Evolutionary conservation across 2,329 filamentous ascomycete species (phyloP).

Genomic region (Pseudopyrenochaeta lycopersici): DNA sequence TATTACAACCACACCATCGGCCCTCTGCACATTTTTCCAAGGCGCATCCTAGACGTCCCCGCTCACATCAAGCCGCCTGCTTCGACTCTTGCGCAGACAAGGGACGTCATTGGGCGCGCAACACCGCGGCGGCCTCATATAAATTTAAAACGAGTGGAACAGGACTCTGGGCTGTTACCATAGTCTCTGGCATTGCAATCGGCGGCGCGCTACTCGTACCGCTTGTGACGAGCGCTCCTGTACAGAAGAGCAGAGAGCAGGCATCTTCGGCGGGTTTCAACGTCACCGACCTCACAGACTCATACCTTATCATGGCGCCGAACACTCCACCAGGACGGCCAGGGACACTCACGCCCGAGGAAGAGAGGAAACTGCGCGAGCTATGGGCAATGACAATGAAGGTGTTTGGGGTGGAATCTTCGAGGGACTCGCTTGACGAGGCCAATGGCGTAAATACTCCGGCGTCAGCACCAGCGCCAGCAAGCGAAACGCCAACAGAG

Average conservation of each 20-base stretch:
- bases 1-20: constrained; percentile 18
- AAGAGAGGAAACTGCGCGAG: constrained; percentile 87
- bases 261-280: constrained; percentile 26
- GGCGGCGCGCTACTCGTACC: constrained; percentile 43
- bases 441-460: constrained; percentile 31
- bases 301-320: constrained; percentile 51
- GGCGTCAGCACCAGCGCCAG: constrained; percentile 11
- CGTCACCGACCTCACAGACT: constrained; percentile 33
- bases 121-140: constrained; percentile 8
- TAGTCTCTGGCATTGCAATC: constrained; percentile 44
- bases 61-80: constrained; percentile 10
- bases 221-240: constrained; percentile 17
- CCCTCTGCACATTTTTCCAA: constrained; percentile 12
- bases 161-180: constrained; percentile 33
- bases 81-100: constrained; percentile 20
- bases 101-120: constrained; percentile 5
- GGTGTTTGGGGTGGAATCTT: constrained; percentile 67
- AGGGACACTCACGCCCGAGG: constrained; percentile 86
- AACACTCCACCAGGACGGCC: constrained; percentile 73
- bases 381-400: constrained; percentile 82
- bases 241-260: constrained; percentile 10
- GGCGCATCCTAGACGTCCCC: constrained; percentile 22
- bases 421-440: constrained; percentile 33
- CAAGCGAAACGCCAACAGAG: constrained; percentile 18
- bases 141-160: constrained; percentile 36